phyloP scores from a whole-genome alignment of 2,329 filamentous ascomycete species.

The Claviceps africana region DNA sequence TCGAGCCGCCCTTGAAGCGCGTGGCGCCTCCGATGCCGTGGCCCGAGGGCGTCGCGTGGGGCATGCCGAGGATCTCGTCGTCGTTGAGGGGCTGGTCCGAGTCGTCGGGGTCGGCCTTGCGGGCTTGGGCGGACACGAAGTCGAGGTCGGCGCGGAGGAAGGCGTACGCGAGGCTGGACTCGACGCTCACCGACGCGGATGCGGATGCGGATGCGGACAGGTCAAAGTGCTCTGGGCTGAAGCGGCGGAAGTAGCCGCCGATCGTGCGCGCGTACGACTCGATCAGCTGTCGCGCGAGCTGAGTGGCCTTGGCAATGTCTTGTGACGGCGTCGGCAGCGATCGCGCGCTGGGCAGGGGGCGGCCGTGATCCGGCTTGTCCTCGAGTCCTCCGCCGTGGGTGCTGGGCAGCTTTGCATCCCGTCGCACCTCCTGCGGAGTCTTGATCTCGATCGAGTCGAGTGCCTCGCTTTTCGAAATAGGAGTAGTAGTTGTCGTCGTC shows the following conservation, averaged over 20 bases:
- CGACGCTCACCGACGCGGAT: constrained; percentile 48
- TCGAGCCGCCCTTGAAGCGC: constrained; percentile 87
- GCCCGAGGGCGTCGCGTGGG: constrained; percentile 38
- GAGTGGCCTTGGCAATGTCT: constrained; percentile 46
- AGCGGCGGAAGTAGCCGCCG: constrained; percentile 87
- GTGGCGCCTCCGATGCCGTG: constrained; percentile 57
- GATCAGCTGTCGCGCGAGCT: constrained; percentile 58
- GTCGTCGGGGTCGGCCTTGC: constrained; percentile 63
- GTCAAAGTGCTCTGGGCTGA: constrained; percentile 66
- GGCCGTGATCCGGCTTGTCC: constrained; percentile 22
- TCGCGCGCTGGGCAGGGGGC: constrained; percentile 23
- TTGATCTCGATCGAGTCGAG: constrained; percentile 32
- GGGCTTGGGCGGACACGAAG: constrained; percentile 80
- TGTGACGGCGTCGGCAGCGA: constrained; percentile 36
- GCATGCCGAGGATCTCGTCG: constrained; percentile 63
- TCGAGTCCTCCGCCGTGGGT: constrained; percentile 17
- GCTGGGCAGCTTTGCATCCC: constrained; percentile 22
- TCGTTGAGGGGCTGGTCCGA: constrained; percentile 70
- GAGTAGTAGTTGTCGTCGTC: constrained; percentile 9
- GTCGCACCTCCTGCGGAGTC: constrained; percentile 29
- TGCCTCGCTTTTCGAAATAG: constrained; percentile 12
- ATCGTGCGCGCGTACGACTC: constrained; percentile 69
- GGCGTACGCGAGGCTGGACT: constrained; percentile 75
- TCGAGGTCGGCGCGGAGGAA: constrained; percentile 90
- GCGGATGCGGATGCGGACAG: too few relatives aligned